Evolutionary conservation across 768 basidiomycete genomes (phyloP).

Genomic region (Termitomyces bulborhizus): DNA sequence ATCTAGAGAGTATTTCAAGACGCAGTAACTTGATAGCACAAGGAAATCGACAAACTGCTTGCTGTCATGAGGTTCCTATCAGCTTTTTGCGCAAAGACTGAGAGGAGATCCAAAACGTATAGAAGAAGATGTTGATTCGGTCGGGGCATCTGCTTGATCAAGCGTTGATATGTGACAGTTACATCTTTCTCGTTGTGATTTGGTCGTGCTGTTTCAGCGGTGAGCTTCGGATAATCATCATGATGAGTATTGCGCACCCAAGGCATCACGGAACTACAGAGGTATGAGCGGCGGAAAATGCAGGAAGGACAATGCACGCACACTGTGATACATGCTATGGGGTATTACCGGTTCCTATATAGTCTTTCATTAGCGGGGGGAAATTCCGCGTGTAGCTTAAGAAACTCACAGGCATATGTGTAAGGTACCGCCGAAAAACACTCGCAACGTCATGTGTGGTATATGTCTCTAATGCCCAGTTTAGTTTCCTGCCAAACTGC

Average conservation of each 20-base stretch:
- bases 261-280: constrained; percentile 68
- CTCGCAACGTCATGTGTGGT: constrained; percentile 97
- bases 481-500: constrained; percentile 89
- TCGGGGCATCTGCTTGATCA: constrained; percentile 81
- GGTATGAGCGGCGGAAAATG: constrained; percentile 11
- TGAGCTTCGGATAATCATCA: not conserved
- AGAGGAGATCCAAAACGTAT: constrained; percentile 93
- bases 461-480: constrained; percentile 82
- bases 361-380: constrained; percentile 5
- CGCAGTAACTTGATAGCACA: not conserved
- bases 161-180: constrained; percentile 72
- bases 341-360: constrained; percentile 91
- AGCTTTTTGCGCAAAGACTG: constrained; percentile 88
- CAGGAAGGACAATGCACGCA: constrained; percentile 34
- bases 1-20: constrained; percentile 40
- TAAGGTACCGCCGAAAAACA: constrained; percentile 92
- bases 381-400: constrained; percentile 3
- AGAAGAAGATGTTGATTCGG: constrained; percentile 94
- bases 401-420: constrained; percentile 83
- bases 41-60: constrained; percentile 56
- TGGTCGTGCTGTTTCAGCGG: constrained; percentile 46
- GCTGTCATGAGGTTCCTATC: constrained; percentile 96
- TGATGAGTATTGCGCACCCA: constrained; percentile 41
- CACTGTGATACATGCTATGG: constrained; percentile 79
- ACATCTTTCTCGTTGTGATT: constrained; percentile 66